Percentiles rank a stretch among this genome's conserved stretches.
Evolutionary conservation across 1,284 basidiomycete genomes (phyloP).

Genomic region (Amylostereum areolatum): DNA sequence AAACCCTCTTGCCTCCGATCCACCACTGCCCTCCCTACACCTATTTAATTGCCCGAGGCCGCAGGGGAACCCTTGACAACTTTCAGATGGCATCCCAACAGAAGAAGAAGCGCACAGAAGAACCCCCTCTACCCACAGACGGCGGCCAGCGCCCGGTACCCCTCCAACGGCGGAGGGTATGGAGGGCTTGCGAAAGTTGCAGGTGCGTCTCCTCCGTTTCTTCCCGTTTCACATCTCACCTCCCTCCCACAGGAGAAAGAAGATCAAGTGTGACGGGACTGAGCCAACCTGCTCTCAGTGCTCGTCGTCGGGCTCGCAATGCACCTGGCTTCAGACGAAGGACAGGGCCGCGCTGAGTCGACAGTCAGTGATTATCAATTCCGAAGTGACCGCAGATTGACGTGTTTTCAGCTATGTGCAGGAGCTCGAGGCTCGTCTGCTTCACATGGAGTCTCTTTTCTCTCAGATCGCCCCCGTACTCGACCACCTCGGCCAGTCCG

Average conservation of each 20-base stretch:
- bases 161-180: conserved; percentile 69
- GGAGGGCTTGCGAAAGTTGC: conserved; percentile 82
- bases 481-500: conserved; percentile 52
- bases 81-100: conserved; percentile 43
- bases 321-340: conserved; percentile 83
- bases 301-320: conserved; percentile 61
- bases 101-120: conserved; percentile 68
- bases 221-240: conserved; percentile 8
- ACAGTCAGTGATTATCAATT: conserved; percentile 50
- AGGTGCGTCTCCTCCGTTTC: conserved; percentile 43
- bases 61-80: conserved; percentile 1
- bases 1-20: too few relatives aligned
- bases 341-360: conserved; percentile 79
- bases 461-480: conserved; percentile 71
- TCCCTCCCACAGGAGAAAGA: conserved; percentile 58
- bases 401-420: conserved; percentile 65
- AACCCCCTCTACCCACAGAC: conserved; percentile 46
- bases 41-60: conserved; percentile 7
- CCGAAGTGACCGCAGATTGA: conserved; percentile 10
- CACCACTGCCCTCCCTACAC: too few relatives aligned
- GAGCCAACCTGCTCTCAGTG: conserved; percentile 84
- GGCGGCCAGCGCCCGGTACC: conserved; percentile 63
- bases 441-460: conserved; percentile 80
- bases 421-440: conserved; percentile 75
- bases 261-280: conserved; percentile 83